Evolutionary conservation across 306 rosid genomes (phyloP).

Genomic region (Quercus aquifolioides): DNA sequence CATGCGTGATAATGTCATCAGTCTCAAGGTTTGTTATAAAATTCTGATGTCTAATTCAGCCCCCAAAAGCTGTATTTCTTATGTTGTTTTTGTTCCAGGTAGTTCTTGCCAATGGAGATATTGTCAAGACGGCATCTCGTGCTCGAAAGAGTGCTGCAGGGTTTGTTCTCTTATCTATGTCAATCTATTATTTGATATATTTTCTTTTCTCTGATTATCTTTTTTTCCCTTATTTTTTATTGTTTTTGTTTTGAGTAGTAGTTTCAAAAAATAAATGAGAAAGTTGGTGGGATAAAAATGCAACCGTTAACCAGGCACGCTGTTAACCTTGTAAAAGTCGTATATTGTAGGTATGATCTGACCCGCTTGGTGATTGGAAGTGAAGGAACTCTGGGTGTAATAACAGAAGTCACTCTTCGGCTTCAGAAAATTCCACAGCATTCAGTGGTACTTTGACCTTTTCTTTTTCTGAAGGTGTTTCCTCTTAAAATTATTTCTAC

Average conservation of each 20-base stretch:
- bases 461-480: conserved; percentile 4
- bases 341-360: conserved; percentile 72
- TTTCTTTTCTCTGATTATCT: conserved; percentile 8
- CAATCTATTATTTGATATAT: conserved; percentile 8
- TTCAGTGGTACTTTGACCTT: conserved; percentile 63
- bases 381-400: conserved; percentile 94
- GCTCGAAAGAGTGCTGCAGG: conserved; percentile 98
- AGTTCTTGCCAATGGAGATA: conserved; percentile 90
- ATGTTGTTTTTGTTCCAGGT: conserved; percentile 49
- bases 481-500: conserved; percentile 22
- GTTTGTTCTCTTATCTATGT: conserved; percentile 37
- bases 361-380: conserved; percentile 96
- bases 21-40: conserved; percentile 63
- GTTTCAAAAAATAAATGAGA: not conserved
- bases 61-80: conserved; percentile 22
- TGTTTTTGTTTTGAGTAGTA: not conserved
- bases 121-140: conserved; percentile 92
- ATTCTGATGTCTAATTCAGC: conserved; percentile 9
- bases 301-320: not conserved
- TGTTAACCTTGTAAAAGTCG: conserved; percentile 2
- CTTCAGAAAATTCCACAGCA: conserved; percentile 86
- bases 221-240: not conserved
- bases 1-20: conserved; percentile 95
- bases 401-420: conserved; percentile 85
- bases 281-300: not conserved